Percentiles rank a stretch among this genome's conserved stretches.
Conservation (phyloP, 148 eudicot species). For the Vaccinium darrowii region DNA sequence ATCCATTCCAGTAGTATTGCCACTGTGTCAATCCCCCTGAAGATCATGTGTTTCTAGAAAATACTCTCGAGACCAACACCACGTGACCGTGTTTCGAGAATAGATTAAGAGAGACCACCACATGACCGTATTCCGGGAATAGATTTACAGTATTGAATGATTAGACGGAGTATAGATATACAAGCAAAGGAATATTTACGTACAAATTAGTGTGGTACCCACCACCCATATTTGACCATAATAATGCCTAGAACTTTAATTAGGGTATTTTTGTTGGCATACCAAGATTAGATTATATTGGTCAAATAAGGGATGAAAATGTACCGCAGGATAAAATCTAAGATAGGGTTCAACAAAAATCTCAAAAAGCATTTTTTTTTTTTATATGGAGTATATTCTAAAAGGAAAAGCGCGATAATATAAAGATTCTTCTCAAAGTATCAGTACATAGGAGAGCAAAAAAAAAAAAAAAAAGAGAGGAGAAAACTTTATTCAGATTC, state of each 20-base stretch:
- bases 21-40: constrained; percentile 91
- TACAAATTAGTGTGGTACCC: not conserved
- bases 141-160: too few species aligned
- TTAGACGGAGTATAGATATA: too few species aligned
- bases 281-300: not conserved
- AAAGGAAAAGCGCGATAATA: not conserved
- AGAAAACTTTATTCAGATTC: not conserved
- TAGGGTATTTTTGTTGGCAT: not conserved
- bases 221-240: not conserved
- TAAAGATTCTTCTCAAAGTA: not conserved
- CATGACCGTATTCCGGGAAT: too few species aligned
- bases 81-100: too few species aligned
- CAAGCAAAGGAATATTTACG: too few species aligned
- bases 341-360: not conserved
- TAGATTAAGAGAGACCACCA: too few species aligned
- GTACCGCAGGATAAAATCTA: not conserved
- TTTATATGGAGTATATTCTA: not conserved
- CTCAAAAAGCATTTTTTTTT: not conserved
- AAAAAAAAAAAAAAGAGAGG: not conserved
- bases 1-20: constrained; percentile 87
- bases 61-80: too few species aligned
- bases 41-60: too few species aligned
- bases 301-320: not conserved
- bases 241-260: too few species aligned
- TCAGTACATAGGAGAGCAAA: not conserved